Percentiles rank a stretch among this genome's conserved stretches.
These are phyloP conservation scores for Marasmius oreades DNA, from an alignment of 1,284 basidiomycete genomes.

Conservation along the genomic window DNA sequence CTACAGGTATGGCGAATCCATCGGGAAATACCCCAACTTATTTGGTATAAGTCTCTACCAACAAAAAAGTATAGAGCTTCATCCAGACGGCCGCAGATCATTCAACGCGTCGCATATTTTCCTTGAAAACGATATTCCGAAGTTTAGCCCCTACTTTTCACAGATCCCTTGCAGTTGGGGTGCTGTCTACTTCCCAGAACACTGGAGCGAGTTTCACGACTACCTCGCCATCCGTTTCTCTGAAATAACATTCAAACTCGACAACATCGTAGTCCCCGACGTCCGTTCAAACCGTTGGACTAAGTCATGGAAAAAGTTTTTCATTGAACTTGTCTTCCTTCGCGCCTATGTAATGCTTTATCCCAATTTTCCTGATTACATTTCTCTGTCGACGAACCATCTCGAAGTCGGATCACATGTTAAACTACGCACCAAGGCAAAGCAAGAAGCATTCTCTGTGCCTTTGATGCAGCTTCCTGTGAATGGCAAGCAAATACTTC, in stretches of 20 bases:
- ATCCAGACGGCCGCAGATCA: conserved; percentile 58
- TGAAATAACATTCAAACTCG: conserved; percentile 38
- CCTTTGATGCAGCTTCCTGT: conserved; percentile 57
- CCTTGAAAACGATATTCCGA: conserved; percentile 34
- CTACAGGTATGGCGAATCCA: conserved; percentile 49
- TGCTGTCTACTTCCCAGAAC: conserved; percentile 83
- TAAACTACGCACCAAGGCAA: conserved; percentile 42
- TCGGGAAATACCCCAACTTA: conserved; percentile 39
- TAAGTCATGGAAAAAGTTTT: conserved; percentile 82
- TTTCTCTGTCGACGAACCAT: conserved; percentile 81
- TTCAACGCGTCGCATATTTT: conserved; percentile 68
- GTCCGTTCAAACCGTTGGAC: conserved; percentile 79
- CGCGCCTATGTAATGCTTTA: conserved; percentile 84
- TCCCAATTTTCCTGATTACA: conserved; percentile 69
- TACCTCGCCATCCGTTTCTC: conserved; percentile 70
- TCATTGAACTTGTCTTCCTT: conserved; percentile 79
- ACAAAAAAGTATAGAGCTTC: conserved; percentile 75
- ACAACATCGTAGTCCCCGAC: conserved; percentile 55
- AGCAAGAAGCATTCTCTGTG: conserved; percentile 60
- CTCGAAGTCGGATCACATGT: conserved; percentile 81
- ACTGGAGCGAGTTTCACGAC: conserved; percentile 80
- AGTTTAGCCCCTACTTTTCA: conserved; percentile 71
- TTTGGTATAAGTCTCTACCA: conserved; percentile 84
- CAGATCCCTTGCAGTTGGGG: conserved; percentile 88
- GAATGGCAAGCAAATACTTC: conserved; percentile 17